Percentiles rank a stretch among this genome's conserved stretches.
Evolutionary conservation across 202 grass and related monocot genomes (phyloP).

Genomic region (Bolboschoenoplectus hybrid): DNA sequence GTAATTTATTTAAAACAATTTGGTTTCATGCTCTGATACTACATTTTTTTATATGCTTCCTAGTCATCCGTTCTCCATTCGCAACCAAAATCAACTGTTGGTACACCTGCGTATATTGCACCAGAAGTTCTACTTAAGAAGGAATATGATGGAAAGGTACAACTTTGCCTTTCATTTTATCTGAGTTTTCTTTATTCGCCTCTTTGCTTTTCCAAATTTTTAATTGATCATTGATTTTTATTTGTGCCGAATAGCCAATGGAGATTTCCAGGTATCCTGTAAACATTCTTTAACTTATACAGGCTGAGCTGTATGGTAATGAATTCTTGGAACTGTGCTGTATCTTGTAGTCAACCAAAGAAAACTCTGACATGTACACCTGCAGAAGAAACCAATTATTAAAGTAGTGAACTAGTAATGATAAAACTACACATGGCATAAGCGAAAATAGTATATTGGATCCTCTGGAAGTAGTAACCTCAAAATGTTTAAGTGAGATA

Average conservation of each 20-base stretch:
- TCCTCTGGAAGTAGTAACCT: neutral
- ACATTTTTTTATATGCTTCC: slow-evolving; percentile 39
- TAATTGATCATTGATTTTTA: neutral
- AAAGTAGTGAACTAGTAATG: neutral
- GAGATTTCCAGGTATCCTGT: neutral
- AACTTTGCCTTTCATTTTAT: neutral
- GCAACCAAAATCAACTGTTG: slow-evolving; percentile 97
- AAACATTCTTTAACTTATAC: slow-evolving; percentile 6
- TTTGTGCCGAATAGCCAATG: neutral
- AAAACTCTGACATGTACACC: neutral
- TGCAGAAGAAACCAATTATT: neutral
- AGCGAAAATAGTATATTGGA: neutral
- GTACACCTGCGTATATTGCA: slow-evolving; percentile 97
- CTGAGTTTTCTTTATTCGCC: neutral
- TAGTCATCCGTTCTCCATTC: slow-evolving; percentile 99
- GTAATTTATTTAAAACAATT: neutral
- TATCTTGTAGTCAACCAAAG: slow-evolving; percentile 13
- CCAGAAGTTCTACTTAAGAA: slow-evolving; percentile 99
- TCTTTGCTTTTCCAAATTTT: neutral
- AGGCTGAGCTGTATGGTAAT: neutral
- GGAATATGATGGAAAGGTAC: slow-evolving; percentile 99
- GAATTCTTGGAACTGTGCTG: slow-evolving; percentile 2
- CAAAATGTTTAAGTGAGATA: neutral
- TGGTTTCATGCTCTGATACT: slow-evolving; percentile 17
- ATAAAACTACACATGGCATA: neutral